Evolutionary conservation across 2,329 filamentous ascomycete genomes (phyloP).

Genomic region (Catunica adiposa): DNA sequence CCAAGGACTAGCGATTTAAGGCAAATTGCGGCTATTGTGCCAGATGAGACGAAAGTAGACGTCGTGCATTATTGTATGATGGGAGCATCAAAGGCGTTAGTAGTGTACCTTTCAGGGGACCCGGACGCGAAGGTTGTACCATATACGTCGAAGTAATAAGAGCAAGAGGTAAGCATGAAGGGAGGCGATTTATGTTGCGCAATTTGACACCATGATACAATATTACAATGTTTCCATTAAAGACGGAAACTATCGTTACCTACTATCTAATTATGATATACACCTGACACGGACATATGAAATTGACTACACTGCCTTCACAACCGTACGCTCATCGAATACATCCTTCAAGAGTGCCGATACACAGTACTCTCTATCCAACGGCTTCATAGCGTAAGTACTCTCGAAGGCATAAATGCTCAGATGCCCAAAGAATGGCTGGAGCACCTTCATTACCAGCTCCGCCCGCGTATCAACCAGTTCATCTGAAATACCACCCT

Average conservation of each 20-base stretch:
- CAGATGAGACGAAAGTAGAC: slow-evolving; percentile 34
- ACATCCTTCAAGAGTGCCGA: slow-evolving; percentile 53
- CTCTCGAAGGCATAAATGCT: slow-evolving; percentile 90
- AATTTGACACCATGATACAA: background rate
- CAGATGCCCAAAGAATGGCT: slow-evolving; percentile 79
- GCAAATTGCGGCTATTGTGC: slow-evolving; percentile 50
- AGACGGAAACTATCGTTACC: background rate
- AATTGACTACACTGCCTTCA: slow-evolving; percentile 35
- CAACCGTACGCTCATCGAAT: slow-evolving; percentile 60
- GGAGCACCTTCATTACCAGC: slow-evolving; percentile 59
- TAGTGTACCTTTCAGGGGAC: slow-evolving; percentile 38
- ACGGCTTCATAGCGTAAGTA: slow-evolving; percentile 64
- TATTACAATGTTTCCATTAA: background rate
- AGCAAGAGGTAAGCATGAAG: background rate
- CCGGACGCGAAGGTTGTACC: background rate
- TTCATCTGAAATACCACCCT: slow-evolving; percentile 38
- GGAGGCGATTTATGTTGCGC: background rate
- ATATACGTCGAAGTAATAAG: background rate
- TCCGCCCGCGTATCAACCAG: slow-evolving; percentile 45
- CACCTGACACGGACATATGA: background rate
- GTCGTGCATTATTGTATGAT: slow-evolving; percentile 85
- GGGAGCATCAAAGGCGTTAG: slow-evolving; percentile 70
- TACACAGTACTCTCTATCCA: slow-evolving; percentile 50
- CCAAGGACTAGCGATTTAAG: slow-evolving; percentile 71
- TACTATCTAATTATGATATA: background rate